Percentiles rank a stretch among this genome's conserved stretches.
These are phyloP conservation scores for Lantana camara DNA, from an alignment of 257 asterid genomes.

Conservation along the genomic window DNA sequence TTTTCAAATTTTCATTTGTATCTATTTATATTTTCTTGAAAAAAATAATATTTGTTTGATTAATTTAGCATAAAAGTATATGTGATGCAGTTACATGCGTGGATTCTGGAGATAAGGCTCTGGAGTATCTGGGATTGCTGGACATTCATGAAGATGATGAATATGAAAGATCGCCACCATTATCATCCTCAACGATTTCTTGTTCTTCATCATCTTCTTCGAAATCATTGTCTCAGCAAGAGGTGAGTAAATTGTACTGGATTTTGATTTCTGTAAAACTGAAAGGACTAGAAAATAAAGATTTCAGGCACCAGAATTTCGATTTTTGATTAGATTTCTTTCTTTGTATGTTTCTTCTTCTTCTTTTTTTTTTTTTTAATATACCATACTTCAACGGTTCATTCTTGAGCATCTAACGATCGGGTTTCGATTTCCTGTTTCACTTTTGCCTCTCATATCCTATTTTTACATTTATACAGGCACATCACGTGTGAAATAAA, in stretches of 20 bases:
- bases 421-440: no score
- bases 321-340: not conserved
- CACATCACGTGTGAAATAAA: no score
- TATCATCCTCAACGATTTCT: slow-evolving; percentile 25
- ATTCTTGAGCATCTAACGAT: not conserved
- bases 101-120: slow-evolving; percentile 69
- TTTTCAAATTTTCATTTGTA: no score
- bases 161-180: slow-evolving; percentile 22
- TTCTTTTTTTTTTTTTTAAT: no score
- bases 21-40: not conserved
- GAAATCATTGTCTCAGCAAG: slow-evolving; percentile 32
- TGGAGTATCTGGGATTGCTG: slow-evolving; percentile 55
- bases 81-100: slow-evolving; percentile 61
- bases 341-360: not conserved
- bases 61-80: no score
- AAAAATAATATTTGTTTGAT: no score
- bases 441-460: no score
- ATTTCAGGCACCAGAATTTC: not conserved
- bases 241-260: slow-evolving; percentile 30
- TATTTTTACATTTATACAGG: no score
- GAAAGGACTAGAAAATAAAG: not conserved
- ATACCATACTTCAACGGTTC: no score
- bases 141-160: slow-evolving; percentile 32
- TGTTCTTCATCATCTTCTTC: slow-evolving; percentile 23
- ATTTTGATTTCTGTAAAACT: not conserved